Evolutionary conservation across 148 eudicot genomes (phyloP).

Genomic region (Cornus suecica): DNA sequence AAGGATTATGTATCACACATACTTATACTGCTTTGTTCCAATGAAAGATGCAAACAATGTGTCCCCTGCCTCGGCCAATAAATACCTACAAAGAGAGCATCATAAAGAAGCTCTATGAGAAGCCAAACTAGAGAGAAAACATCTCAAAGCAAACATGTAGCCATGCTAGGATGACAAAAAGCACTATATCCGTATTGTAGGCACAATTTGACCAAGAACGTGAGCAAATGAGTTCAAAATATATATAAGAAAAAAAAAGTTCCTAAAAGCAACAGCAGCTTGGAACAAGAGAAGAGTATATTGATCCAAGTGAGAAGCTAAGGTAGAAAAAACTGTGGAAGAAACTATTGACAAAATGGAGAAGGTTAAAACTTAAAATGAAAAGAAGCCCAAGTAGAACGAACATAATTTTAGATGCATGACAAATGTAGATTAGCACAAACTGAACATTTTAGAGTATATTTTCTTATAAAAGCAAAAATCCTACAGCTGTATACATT

Average conservation of each 20-base stretch:
- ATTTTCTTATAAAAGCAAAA: neutral
- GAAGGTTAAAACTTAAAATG: neutral
- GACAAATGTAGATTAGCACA: neutral
- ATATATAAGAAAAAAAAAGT: neutral
- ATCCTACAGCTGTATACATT: no score
- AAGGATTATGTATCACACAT: slow-evolving; percentile 28
- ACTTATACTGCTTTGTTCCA: slow-evolving; percentile 96
- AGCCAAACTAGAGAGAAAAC: neutral
- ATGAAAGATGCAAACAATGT: slow-evolving; percentile 94
- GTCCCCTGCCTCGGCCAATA: slow-evolving; percentile 95
- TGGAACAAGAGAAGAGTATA: neutral
- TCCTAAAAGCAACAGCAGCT: neutral
- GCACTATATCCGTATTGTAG: neutral
- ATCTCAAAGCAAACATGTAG: neutral
- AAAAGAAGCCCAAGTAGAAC: neutral
- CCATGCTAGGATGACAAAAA: neutral
- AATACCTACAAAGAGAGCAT: slow-evolving; percentile 51
- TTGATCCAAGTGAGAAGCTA: neutral
- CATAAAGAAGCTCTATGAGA: slow-evolving; percentile 7
- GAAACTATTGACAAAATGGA: neutral
- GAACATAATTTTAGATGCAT: neutral
- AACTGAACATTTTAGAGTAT: neutral
- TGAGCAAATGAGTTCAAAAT: slow-evolving; percentile 4
- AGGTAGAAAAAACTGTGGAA: slow-evolving; percentile 3
- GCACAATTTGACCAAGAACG: neutral